Evolutionary conservation across 495 filamentous ascomycete genomes (phyloP).

Genomic region (Penicillium arizonense): DNA sequence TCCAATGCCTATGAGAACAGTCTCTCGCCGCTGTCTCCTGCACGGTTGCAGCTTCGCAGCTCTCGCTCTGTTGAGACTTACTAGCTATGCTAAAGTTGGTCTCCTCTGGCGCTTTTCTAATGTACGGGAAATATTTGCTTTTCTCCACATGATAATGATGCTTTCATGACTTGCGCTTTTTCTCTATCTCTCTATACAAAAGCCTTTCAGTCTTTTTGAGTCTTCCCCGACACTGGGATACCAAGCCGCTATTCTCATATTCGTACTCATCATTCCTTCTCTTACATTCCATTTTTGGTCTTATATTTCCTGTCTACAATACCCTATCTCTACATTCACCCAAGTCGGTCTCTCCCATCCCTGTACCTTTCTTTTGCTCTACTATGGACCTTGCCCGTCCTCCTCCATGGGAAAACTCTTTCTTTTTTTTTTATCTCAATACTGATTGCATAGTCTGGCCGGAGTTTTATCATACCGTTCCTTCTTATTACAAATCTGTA

Average conservation of each 20-base stretch:
- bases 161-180: slow-evolving; percentile 16
- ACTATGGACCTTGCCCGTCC: background rate
- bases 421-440: slow-evolving; percentile 3
- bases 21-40: slow-evolving; percentile 21
- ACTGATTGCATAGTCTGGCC: slow-evolving; percentile 4
- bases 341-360: background rate
- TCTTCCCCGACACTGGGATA: background rate
- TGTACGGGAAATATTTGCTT: background rate
- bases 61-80: slow-evolving; percentile 26
- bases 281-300: too few species aligned
- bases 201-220: slow-evolving; percentile 4
- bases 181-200: slow-evolving; percentile 11
- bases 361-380: background rate
- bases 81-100: background rate
- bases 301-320: background rate
- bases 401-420: background rate
- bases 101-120: background rate
- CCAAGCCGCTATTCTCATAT: background rate
- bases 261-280: background rate
- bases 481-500: background rate
- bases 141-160: slow-evolving; percentile 21
- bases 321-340: background rate
- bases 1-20: slow-evolving; percentile 12
- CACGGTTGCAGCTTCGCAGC: slow-evolving; percentile 25
- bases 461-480: background rate